A percentile compares a stretch with the other conserved stretches of the same genome.
Conservation (phyloP, 768 basidiomycete species). For the Xerocomellus intermedius region DNA sequence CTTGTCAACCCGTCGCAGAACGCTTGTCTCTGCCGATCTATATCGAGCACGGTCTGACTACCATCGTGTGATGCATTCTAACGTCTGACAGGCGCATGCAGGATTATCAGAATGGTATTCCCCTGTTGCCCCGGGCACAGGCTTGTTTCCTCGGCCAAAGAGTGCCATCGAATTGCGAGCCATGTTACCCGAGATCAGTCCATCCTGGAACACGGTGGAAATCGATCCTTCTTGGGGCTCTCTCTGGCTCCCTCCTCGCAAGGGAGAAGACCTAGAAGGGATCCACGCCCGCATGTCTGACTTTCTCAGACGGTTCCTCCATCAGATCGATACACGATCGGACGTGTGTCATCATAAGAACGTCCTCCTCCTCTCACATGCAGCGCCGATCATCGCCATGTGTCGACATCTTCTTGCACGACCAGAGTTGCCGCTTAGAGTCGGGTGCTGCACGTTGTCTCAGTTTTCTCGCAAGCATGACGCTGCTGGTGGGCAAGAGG, state of each 20-base stretch:
- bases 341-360: constrained; percentile 42
- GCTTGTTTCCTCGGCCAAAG: constrained; percentile 74
- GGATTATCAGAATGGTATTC: constrained; percentile 81
- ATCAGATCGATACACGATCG: constrained; percentile 47
- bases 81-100: constrained; percentile 21
- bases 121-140: constrained; percentile 61
- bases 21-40: constrained; percentile 67
- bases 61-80: constrained; percentile 6
- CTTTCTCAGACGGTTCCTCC: constrained; percentile 51
- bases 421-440: constrained; percentile 49
- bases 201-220: constrained; percentile 56
- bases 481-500: constrained; percentile 33
- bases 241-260: constrained; percentile 67
- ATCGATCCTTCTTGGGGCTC: constrained; percentile 67
- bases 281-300: constrained; percentile 59
- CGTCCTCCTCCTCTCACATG: constrained; percentile 69
- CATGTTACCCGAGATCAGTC: constrained; percentile 59
- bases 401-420: constrained; percentile 57
- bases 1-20: constrained; percentile 60
- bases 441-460: constrained; percentile 77
- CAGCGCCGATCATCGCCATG: constrained; percentile 70
- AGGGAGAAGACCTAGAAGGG: constrained; percentile 64
- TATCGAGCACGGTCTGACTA: constrained; percentile 67
- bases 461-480: constrained; percentile 43
- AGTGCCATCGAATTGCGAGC: constrained; percentile 50